phyloP scores from a whole-genome alignment of 1,284 basidiomycete genomes.

The Anthracocystis setariae region DNA sequence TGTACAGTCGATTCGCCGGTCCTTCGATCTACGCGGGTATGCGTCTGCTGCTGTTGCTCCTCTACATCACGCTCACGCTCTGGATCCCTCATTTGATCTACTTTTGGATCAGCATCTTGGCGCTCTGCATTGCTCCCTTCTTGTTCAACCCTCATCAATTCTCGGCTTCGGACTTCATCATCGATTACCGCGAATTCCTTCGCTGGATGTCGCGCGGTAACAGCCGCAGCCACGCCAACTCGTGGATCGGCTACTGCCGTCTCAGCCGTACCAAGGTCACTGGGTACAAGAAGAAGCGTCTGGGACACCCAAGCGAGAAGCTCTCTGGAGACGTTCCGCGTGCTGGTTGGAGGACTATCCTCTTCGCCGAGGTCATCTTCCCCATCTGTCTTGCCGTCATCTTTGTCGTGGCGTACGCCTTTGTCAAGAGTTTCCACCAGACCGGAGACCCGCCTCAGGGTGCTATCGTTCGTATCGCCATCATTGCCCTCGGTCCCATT shows the following conservation, averaged over 20 bases:
- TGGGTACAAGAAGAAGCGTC: conserved; percentile 68
- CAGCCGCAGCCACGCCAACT: conserved; percentile 67
- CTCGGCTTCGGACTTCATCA: conserved; percentile 66
- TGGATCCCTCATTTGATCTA: conserved; percentile 68
- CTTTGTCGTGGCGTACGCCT: conserved; percentile 66
- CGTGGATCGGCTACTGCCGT: conserved; percentile 68
- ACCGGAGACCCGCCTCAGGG: conserved; percentile 69
- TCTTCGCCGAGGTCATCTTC: conserved; percentile 63
- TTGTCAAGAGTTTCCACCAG: conserved; percentile 66
- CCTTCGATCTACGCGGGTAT: conserved; percentile 67
- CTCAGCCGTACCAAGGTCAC: conserved; percentile 67
- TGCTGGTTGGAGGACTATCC: conserved; percentile 66
- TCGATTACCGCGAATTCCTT: conserved; percentile 68
- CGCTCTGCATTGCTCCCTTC: conserved; percentile 67
- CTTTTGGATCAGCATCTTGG: conserved; percentile 67
- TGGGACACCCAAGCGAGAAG: conserved; percentile 68
- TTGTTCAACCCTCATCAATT: conserved; percentile 68
- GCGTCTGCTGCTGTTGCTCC: conserved; percentile 63
- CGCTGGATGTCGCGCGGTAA: conserved; percentile 68
- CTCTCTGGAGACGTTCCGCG: conserved; percentile 66
- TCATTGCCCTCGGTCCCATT: conserved; percentile 92
- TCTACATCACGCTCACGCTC: conserved; percentile 67
- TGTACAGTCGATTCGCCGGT: conserved; percentile 67
- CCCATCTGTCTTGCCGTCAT: conserved; percentile 65
- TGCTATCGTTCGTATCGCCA: conserved; percentile 88